Conservation (phyloP, 2,329 filamentous ascomycete species). For the Coleophoma crateriformis region DNA sequence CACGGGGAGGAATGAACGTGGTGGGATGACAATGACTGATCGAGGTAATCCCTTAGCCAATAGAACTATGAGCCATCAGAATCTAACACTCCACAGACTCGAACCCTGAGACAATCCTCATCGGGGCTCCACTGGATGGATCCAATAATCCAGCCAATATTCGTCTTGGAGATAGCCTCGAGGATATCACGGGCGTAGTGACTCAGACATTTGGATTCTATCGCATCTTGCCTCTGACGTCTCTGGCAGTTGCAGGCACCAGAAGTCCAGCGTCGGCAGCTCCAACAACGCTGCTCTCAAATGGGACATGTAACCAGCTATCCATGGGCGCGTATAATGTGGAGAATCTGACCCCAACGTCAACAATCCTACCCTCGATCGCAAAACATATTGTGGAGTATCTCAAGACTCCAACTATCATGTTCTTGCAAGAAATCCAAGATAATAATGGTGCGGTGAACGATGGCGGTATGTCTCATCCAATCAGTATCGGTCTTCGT, state of each 20-base stretch:
- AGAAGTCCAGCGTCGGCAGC: slow-evolving; percentile 40
- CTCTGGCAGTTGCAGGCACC: slow-evolving; percentile 40
- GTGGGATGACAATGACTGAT: slow-evolving; percentile 57
- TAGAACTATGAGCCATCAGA: no score
- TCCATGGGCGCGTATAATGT: slow-evolving; percentile 66
- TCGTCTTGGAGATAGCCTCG: slow-evolving; percentile 59
- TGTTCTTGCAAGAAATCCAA: slow-evolving; percentile 69
- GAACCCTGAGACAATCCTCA: slow-evolving; percentile 64
- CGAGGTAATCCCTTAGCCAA: slow-evolving; percentile 32
- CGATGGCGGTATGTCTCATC: slow-evolving; percentile 40
- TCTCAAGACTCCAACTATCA: slow-evolving; percentile 55
- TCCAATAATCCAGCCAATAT: slow-evolving; percentile 51
- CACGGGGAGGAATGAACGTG: slow-evolving; percentile 56
- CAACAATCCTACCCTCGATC: slow-evolving; percentile 49
- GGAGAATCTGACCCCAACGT: slow-evolving; percentile 58
- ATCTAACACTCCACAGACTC: slow-evolving; percentile 38
- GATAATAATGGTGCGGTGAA: slow-evolving; percentile 58
- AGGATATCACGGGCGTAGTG: slow-evolving; percentile 64
- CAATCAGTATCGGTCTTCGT: not conserved
- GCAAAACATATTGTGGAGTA: slow-evolving; percentile 60
- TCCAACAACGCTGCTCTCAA: slow-evolving; percentile 46
- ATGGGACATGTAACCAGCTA: slow-evolving; percentile 51
- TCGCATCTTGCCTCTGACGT: slow-evolving; percentile 58
- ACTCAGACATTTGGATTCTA: slow-evolving; percentile 65
- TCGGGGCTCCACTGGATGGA: slow-evolving; percentile 61